phyloP scores from a whole-genome alignment of 2,329 filamentous ascomycete genomes.

The Acephala macrosclerotiorum region DNA sequence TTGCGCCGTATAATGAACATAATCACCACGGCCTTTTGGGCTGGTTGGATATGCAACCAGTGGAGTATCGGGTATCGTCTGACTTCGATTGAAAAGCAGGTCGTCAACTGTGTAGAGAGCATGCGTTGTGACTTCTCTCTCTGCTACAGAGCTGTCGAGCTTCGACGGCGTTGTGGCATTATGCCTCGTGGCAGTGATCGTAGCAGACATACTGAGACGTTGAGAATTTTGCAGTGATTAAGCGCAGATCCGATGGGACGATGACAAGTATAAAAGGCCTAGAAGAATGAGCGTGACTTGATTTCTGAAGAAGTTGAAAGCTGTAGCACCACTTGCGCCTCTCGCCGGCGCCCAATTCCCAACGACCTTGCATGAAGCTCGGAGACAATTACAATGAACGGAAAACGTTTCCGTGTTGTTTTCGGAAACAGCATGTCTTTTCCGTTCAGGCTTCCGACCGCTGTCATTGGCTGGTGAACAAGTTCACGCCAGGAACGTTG shows the following conservation, averaged over 20 bases:
- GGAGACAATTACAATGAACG: neutral
- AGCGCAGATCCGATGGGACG: neutral
- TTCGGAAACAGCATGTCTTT: too few relatives aligned
- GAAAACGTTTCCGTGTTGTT: neutral
- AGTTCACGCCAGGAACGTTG: too few relatives aligned
- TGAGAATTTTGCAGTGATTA: neutral
- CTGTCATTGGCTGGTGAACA: too few relatives aligned
- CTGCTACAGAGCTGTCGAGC: neutral
- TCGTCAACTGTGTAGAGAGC: conserved; percentile 36
- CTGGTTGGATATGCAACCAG: conserved; percentile 39
- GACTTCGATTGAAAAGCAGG: conserved; percentile 35
- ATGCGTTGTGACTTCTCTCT: neutral
- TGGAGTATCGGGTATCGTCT: conserved; percentile 34
- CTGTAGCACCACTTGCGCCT: neutral
- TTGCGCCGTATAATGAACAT: conserved; percentile 39
- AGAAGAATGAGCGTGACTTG: neutral
- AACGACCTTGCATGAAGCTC: neutral
- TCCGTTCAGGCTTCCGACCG: too few relatives aligned
- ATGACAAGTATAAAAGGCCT: neutral
- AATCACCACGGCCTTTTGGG: conserved; percentile 35
- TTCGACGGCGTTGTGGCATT: neutral
- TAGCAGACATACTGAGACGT: conserved; percentile 11
- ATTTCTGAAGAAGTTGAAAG: neutral
- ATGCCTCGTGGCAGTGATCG: neutral
- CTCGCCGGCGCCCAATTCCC: neutral